phyloP scores from a whole-genome alignment of 176 grass and related monocot genomes.

The Zoysia pacifica region DNA sequence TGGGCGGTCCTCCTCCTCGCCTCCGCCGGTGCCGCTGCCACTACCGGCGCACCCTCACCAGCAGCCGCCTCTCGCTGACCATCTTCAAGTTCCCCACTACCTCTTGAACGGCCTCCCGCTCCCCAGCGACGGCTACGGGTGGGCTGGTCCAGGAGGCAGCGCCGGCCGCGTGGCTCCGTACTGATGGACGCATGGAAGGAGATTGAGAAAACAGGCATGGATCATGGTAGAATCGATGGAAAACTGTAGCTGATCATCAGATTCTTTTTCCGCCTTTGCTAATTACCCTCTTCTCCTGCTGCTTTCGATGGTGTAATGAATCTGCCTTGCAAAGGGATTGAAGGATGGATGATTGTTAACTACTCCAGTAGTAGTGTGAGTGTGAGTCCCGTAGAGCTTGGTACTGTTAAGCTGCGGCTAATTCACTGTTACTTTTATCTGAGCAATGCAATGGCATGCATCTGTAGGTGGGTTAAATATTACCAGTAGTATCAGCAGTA shows the following conservation, averaged over 20 bases:
- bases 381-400: background rate
- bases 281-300: slow-evolving; percentile 20
- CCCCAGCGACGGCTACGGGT: slow-evolving; percentile 57
- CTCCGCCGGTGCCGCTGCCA: slow-evolving; percentile 38
- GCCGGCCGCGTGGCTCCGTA: slow-evolving; percentile 49
- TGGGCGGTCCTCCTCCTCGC: slow-evolving; percentile 58
- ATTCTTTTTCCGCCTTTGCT: slow-evolving; percentile 1
- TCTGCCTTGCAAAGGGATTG: slow-evolving; percentile 22
- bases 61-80: slow-evolving; percentile 40
- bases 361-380: slow-evolving; percentile 19
- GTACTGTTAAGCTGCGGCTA: slow-evolving; percentile 18
- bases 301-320: slow-evolving; percentile 20
- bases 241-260: slow-evolving; percentile 42
- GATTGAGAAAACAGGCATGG: background rate
- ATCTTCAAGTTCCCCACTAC: slow-evolving; percentile 48
- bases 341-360: slow-evolving; percentile 4
- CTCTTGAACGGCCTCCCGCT: slow-evolving; percentile 73
- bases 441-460: slow-evolving; percentile 15
- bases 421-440: slow-evolving; percentile 13
- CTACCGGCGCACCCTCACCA: slow-evolving; percentile 28
- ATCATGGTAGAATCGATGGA: slow-evolving; percentile 21
- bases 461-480: slow-evolving; percentile 5
- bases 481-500: background rate
- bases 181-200: slow-evolving; percentile 34
- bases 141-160: slow-evolving; percentile 39